Conservation (phyloP, 1,284 basidiomycete species). For the Caloboletus inedulis region DNA sequence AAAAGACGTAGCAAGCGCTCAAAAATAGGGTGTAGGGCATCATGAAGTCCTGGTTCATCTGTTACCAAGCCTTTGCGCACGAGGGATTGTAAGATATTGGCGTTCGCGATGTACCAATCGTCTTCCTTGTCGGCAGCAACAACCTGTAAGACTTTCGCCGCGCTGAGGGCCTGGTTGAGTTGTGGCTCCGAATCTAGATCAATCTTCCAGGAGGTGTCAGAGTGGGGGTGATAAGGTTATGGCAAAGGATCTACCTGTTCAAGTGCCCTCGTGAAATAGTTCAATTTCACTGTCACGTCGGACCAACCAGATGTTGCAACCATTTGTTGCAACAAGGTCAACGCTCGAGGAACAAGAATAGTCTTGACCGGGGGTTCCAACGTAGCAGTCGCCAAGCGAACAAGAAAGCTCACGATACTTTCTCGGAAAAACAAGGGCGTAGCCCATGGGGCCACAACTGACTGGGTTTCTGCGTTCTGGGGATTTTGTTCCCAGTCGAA, state of each 20-base stretch:
- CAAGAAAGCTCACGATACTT: conserved; percentile 89
- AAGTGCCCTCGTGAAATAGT: conserved; percentile 82
- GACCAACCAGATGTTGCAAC: conserved; percentile 83
- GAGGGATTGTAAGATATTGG: conserved; percentile 80
- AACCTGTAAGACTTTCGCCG: conserved; percentile 88
- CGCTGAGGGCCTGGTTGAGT: conserved; percentile 72
- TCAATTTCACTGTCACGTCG: conserved; percentile 91
- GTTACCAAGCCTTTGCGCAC: conserved; percentile 85
- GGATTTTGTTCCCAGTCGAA: conserved; percentile 84
- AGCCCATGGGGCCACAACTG: conserved; percentile 49
- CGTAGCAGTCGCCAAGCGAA: conserved; percentile 80
- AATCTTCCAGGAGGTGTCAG: conserved; percentile 44
- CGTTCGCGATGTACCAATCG: conserved; percentile 79
- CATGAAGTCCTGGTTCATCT: conserved; percentile 75
- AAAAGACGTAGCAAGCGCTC: conserved; percentile 84
- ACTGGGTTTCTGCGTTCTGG: conserved; percentile 32
- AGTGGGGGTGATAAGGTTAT: neutral
- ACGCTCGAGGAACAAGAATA: conserved; percentile 72
- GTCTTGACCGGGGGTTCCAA: conserved; percentile 64
- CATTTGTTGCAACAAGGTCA: conserved; percentile 79
- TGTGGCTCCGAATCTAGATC: conserved; percentile 71
- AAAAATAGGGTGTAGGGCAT: conserved; percentile 80
- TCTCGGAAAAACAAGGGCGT: conserved; percentile 83
- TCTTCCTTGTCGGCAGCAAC: conserved; percentile 84
- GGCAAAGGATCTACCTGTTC: conserved; percentile 58